Percentiles rank a stretch among this genome's conserved stretches.
phyloP scores from a whole-genome alignment of 169 alveolate species.

The Eimeria mitis region DNA sequence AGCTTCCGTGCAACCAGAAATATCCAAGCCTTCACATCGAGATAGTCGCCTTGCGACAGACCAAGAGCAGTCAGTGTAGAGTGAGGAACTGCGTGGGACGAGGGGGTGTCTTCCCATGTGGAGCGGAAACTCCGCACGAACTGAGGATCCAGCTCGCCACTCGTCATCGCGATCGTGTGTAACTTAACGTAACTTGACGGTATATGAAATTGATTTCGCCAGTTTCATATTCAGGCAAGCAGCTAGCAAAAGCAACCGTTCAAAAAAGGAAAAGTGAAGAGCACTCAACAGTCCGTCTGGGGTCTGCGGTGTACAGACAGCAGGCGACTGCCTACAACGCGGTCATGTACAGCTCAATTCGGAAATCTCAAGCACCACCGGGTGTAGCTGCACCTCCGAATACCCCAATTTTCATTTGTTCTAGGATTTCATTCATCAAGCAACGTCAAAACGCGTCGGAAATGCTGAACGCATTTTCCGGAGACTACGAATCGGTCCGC shows the following conservation, averaged over 20 bases:
- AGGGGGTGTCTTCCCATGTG: slow-evolving; percentile 72
- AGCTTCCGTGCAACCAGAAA: slow-evolving; percentile 67
- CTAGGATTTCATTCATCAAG: background rate
- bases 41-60: slow-evolving; percentile 57
- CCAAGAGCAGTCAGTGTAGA: slow-evolving; percentile 29
- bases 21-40: slow-evolving; percentile 71
- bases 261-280: slow-evolving; percentile 65
- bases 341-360: background rate
- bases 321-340: slow-evolving; percentile 1
- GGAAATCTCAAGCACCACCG: background rate
- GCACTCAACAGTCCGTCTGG: background rate
- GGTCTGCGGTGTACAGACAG: slow-evolving; percentile 66
- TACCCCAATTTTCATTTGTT: background rate
- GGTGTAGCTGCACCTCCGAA: background rate
- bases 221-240: background rate
- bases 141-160: slow-evolving; percentile 53
- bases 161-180: slow-evolving; percentile 44
- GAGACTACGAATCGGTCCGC: background rate
- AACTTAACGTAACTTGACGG: background rate
- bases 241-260: slow-evolving; percentile 41
- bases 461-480: background rate
- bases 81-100: slow-evolving; percentile 62
- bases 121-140: slow-evolving; percentile 48
- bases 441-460: background rate
- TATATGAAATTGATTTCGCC: background rate